Percentiles rank a stretch among this genome's conserved stretches.
Conservation (phyloP, 345 rosid genomes). For the Acer yangbiense region DNA sequence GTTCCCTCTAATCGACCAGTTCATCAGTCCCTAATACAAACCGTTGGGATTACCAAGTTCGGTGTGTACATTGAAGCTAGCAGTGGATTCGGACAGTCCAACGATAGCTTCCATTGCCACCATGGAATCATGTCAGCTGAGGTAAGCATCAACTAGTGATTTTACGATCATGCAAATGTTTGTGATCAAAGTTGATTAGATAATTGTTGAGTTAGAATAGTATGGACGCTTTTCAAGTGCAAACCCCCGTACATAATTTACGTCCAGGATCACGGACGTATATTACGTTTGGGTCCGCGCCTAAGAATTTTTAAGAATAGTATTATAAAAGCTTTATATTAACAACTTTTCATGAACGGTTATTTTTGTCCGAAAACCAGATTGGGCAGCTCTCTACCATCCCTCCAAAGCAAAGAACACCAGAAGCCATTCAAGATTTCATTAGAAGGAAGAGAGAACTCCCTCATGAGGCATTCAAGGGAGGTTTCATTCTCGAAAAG, state of each 20-base stretch:
- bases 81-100: conserved; percentile 83
- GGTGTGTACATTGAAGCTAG: conserved; percentile 96
- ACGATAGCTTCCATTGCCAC: conserved; percentile 72
- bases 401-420: conserved; percentile 72
- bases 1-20: conserved; percentile 66
- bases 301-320: background rate
- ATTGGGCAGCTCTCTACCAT: conserved; percentile 78
- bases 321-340: background rate
- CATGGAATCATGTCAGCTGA: conserved; percentile 84
- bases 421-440: conserved; percentile 62
- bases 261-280: too few species aligned
- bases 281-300: too few species aligned
- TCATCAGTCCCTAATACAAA: conserved; percentile 76
- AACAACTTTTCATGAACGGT: background rate
- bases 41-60: conserved; percentile 86
- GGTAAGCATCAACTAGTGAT: conserved; percentile 40
- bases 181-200: too few species aligned
- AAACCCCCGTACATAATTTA: too few species aligned
- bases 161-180: background rate
- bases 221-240: too few species aligned
- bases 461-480: conserved; percentile 80
- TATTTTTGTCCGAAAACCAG: conserved; percentile 27
- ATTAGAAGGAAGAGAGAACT: conserved; percentile 48
- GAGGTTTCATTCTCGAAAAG: conserved; percentile 95
- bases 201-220: too few species aligned